Base-by-base conservation (phyloP, 148 eudicot species). In the Selenicereus undatus region DNA sequence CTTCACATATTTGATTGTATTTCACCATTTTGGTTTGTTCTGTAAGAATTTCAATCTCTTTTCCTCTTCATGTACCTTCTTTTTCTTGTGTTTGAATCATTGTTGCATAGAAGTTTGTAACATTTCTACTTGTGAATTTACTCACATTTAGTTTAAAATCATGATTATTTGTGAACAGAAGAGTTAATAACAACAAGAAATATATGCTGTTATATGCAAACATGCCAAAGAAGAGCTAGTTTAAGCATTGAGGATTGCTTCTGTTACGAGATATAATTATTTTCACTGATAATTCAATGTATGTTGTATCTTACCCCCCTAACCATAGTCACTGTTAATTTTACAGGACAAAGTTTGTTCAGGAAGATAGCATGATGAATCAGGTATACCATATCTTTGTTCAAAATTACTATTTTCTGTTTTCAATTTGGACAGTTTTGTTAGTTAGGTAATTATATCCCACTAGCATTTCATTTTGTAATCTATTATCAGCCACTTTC, bases 401-500 rank as follows among this genome's bases (percentile, higher is more conserved):
- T 75, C 36, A 30, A 29, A 8, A 3, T 1, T 52, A 42, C 73
- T 62, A 21, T 36, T 58, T 32, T 48, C 43, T 45, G 14, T 69
- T 65, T 32, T 26, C 24, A 22, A 3, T 21, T 56, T 43, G 42
- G 7, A 29, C 20, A 75, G 27, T 51, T 75, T 50, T 73, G 5
- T 60, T 48, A 60, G 72, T 36, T 76, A 50, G 27, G 60, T 29
- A 73, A 29, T 48, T 77, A 24, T n/a, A 73, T 77, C 71, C 16
- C 50, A 21, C 24, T 73, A 70, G 36, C 78, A 20, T 75, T 80
- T 85, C 42, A 78, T 82, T 82, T 86, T 82, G 69, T 74, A 11
- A 81, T 85, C 20, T 80, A 60, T 84, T 83, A 75, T 80, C 91
- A 97, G 99, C 88, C 87, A 68, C 84, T 89, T 83, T 78, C 90